A percentile compares a stretch with the other conserved stretches of the same genome.
These are phyloP conservation scores for Cladosporium sp. DNA, from an alignment of 2,329 filamentous ascomycete species.

Conservation along the genomic window DNA sequence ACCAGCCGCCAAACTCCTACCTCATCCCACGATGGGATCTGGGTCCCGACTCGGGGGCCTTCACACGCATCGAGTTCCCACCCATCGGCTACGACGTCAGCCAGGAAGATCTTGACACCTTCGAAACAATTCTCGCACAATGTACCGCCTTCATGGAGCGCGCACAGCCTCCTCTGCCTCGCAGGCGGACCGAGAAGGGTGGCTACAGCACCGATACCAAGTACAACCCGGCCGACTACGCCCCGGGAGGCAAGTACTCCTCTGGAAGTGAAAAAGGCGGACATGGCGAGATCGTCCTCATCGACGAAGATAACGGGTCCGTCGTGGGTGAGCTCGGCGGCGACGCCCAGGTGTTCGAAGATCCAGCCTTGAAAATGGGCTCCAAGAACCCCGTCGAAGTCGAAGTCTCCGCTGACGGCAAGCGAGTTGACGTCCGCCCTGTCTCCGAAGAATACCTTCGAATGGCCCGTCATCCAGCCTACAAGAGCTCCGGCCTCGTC, in stretches of 20 bases:
- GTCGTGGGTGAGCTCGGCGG: slow-evolving; percentile 88
- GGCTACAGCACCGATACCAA: slow-evolving; percentile 31
- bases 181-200: slow-evolving; percentile 27
- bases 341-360: slow-evolving; percentile 74
- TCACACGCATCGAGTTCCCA: slow-evolving; percentile 91
- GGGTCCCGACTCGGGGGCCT: slow-evolving; percentile 80
- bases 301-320: slow-evolving; percentile 94
- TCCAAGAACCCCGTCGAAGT: slow-evolving; percentile 88
- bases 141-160: slow-evolving; percentile 94
- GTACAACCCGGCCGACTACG: slow-evolving; percentile 81
- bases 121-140: slow-evolving; percentile 96
- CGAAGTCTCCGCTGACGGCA: slow-evolving; percentile 64
- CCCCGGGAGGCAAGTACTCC: slow-evolving; percentile 63
- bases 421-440: slow-evolving; percentile 64
- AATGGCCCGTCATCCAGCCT: slow-evolving; percentile 81
- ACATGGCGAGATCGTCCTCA: slow-evolving; percentile 75
- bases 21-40: slow-evolving; percentile 94
- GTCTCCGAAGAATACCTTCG: slow-evolving; percentile 68
- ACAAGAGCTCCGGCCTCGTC: slow-evolving; percentile 80
- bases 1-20: slow-evolving; percentile 88
- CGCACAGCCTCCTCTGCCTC: slow-evolving; percentile 56
- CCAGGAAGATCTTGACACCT: slow-evolving; percentile 92
- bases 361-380: slow-evolving; percentile 71
- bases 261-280: slow-evolving; percentile 32
- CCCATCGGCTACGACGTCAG: slow-evolving; percentile 65